A percentile compares a stretch with the other conserved stretches of the same genome.
These are phyloP conservation scores for Candida glucosophila DNA, from an alignment of 1,139 yeast species.

Conservation along the genomic window DNA sequence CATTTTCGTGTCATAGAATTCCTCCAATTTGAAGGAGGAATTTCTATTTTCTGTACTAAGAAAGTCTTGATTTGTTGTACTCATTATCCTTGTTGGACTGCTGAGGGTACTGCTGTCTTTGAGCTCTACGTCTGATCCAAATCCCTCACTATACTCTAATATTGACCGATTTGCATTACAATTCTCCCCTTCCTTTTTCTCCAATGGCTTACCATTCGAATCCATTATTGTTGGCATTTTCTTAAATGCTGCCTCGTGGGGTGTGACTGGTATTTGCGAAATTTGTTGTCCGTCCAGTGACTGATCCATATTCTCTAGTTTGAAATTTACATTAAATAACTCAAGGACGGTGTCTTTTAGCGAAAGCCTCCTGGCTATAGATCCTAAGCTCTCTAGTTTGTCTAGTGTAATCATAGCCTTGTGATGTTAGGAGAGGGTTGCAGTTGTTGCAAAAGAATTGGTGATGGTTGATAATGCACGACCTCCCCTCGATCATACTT, in stretches of 20 bases:
- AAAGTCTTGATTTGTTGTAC: background rate
- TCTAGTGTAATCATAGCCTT: too few species aligned
- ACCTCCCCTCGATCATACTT: too few species aligned
- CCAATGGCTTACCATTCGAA: slow-evolving; percentile 3
- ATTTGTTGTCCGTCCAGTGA: too few species aligned
- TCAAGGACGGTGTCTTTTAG: too few species aligned
- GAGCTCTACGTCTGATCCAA: slow-evolving; percentile 2
- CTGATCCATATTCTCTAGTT: too few species aligned
- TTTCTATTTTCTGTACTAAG: background rate
- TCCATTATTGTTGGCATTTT: slow-evolving; percentile 6
- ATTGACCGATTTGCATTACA: slow-evolving; percentile 1
- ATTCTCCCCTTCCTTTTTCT: background rate
- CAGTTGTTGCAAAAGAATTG: too few species aligned
- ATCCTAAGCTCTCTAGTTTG: too few species aligned
- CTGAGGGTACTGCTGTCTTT: slow-evolving; percentile 2
- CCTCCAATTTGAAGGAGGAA: background rate
- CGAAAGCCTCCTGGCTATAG: too few species aligned
- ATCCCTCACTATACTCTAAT: slow-evolving; percentile 2
- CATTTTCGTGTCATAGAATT: background rate
- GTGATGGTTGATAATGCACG: too few species aligned
- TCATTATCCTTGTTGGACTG: slow-evolving; percentile 1
- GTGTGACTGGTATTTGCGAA: slow-evolving; percentile 8
- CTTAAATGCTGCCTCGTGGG: slow-evolving; percentile 5
- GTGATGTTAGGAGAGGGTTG: too few species aligned
- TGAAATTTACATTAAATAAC: too few species aligned